Base-by-base conservation (phyloP, 140 eudicot species). In the Cichorium intybus region DNA sequence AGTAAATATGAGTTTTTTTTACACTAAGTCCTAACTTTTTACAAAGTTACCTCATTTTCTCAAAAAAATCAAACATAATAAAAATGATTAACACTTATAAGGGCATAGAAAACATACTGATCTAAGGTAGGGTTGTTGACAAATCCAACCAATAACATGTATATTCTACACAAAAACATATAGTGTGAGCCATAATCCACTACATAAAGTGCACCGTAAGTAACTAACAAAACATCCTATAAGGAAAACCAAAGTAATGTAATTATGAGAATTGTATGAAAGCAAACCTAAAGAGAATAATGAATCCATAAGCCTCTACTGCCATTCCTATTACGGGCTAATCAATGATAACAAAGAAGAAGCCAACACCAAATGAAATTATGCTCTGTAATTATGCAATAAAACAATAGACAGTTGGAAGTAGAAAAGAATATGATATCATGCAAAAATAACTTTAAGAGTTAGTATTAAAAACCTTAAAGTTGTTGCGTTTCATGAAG, bases 121-220 rank as follows among this genome's bases (percentile, higher is more conserved):
- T 85, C 88, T 73, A 64, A 89, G 60, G 63, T 66, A 86, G 33
- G 97, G 97, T 39, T 81, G 95, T 60, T 85, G 97, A 76, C 85
- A 76, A 24, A 89, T 58, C 97, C 95, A 82, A 63, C 97, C 97
- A 47, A 89, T 72, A 69, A 85, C 16, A n/a, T 95, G 97, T 21
- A 89, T 85, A 85, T 81, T 85, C 75, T 89, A 95, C 61, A 80
- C 71, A 53, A 89, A 89, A 64, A 89, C 97, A n/a, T 86, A 73
- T 50, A 83, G 49, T 24, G 97, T 89, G 8, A 95, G 97, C 97
- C 97, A 89, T 66, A 85, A 89, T 24, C 95, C 95, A 55, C 97
- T 89, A 91, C 85, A 79, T 21, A 61, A 10, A 62, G 49, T 41
- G 21, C 18, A 50, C 35, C 29, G 28, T 74, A 33, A 58, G 69